These are phyloP conservation scores for Avena sativa DNA, from an alignment of 176 grass and related monocot species.

Conservation along the genomic window DNA sequence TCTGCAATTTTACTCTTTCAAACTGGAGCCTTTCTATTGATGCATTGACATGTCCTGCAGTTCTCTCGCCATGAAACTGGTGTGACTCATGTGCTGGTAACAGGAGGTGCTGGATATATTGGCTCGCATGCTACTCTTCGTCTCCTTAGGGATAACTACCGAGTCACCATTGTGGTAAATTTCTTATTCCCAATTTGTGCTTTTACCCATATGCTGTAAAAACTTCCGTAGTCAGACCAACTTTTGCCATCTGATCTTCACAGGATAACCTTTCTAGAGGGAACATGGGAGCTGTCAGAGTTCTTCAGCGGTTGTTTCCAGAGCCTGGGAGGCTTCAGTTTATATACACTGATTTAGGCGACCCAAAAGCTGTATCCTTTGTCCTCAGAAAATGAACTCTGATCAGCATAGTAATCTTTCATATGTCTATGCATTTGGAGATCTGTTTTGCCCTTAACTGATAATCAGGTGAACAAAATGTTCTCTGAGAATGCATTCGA, in stretches of 20 bases:
- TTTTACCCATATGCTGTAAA: background rate
- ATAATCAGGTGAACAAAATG: slow-evolving; percentile 86
- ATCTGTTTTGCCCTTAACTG: slow-evolving; percentile 58
- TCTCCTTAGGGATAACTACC: slow-evolving; percentile 81
- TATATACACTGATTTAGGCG: slow-evolving; percentile 95
- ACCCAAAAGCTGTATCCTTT: slow-evolving; percentile 89
- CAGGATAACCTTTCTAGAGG: slow-evolving; percentile 99
- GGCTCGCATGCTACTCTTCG: slow-evolving; percentile 96
- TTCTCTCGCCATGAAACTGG: slow-evolving; percentile 92
- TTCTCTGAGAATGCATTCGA: slow-evolving; percentile 94
- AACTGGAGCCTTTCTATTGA: slow-evolving; percentile 34
- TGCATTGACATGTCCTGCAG: slow-evolving; percentile 51
- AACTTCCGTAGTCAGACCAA: slow-evolving; percentile 11
- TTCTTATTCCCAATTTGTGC: slow-evolving; percentile 3
- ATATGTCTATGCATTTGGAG: background rate
- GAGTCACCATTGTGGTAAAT: slow-evolving; percentile 99
- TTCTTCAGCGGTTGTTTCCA: slow-evolving; percentile 77
- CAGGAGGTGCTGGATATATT: slow-evolving; percentile 93
- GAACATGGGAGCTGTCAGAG: slow-evolving; percentile 87
- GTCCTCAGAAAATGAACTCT: slow-evolving; percentile 30
- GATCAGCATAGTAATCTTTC: background rate
- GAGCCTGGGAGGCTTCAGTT: slow-evolving; percentile 95
- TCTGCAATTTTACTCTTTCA: slow-evolving; percentile 12
- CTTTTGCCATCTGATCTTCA: slow-evolving; percentile 25
- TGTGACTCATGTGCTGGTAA: slow-evolving; percentile 97